These are phyloP conservation scores for Pisolithus sp. DNA, from an alignment of 768 basidiomycete genomes.

Conservation along the genomic window DNA sequence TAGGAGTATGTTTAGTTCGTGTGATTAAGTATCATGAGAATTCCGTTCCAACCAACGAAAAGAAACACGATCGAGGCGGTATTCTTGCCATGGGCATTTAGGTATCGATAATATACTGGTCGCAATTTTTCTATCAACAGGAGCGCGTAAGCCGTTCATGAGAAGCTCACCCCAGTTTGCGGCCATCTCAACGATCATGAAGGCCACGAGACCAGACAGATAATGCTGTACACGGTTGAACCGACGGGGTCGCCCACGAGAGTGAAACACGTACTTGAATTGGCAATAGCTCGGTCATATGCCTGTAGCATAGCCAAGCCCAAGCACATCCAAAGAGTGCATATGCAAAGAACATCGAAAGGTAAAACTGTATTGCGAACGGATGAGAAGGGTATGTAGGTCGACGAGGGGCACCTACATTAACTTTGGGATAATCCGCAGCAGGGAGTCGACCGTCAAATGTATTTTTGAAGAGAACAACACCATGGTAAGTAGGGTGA, in stretches of 20 bases:
- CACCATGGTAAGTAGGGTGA: constrained; percentile 75
- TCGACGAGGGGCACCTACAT: constrained; percentile 45
- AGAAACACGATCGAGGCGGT: constrained; percentile 82
- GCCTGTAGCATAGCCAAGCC: constrained; percentile 78
- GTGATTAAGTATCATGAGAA: neutral
- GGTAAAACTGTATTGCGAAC: constrained; percentile 63
- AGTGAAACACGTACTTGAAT: constrained; percentile 58
- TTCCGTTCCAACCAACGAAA: constrained; percentile 65
- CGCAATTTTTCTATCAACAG: neutral
- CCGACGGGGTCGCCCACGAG: neutral
- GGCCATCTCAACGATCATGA: constrained; percentile 91
- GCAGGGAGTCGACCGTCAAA: constrained; percentile 88
- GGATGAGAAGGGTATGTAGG: neutral
- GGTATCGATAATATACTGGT: constrained; percentile 86
- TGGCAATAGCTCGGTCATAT: constrained; percentile 78
- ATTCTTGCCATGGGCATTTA: constrained; percentile 79
- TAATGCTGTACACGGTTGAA: constrained; percentile 56
- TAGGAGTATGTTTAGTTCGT: constrained; percentile 21
- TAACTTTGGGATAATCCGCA: constrained; percentile 95
- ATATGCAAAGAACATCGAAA: constrained; percentile 79
- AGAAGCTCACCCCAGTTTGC: constrained; percentile 72
- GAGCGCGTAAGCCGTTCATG: constrained; percentile 4
- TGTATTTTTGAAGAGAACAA: constrained; percentile 79
- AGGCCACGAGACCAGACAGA: constrained; percentile 78
- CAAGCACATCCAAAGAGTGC: constrained; percentile 59